Base-by-base conservation (phyloP, 805 yeast genomes). In the Wickerhamiella bombiphila region DNA sequence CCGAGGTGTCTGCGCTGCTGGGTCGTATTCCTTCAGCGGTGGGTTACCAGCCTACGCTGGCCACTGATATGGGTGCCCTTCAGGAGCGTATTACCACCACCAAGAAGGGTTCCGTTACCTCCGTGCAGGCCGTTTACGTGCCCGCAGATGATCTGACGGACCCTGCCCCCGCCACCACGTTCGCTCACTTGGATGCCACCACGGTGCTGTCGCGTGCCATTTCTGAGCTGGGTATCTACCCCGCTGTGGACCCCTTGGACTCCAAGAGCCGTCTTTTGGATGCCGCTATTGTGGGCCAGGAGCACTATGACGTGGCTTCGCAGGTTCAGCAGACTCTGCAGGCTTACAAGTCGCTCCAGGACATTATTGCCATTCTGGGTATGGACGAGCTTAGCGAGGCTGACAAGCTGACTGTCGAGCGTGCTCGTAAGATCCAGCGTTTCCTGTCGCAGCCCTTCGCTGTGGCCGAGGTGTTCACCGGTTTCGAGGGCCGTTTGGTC, bases 1-100 rank as follows among this genome's bases (percentile, higher is more conserved):
- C 98, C 54, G 98, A 88, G 74, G 98, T 91, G 65, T 88, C 97
- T 65, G 98, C 98, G 56, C 74, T 88, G 71, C 74, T 88, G 65
- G 98, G 98, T 72, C 95, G 98, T 82, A 88, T 88, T 66, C 98
- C 98, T 68, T 91, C 98, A 55, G 98, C 98, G 58, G 98, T 91
- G 83, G 98, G 98, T 82, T 88, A 88, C 72, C 98, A 88, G 74
- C 98, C 98, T 69, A 88, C 98, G 58, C 76, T 88, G 72, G 95
- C 98, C 73, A 91, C 98, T 61, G 98, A 91, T 85, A 91, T 91
- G 98, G 98, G 98, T 83, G 76, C 83, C 65, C 76, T 91, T 65
- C 98, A 91, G 76, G 98, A 91, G 76, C 88, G 98, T 76, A 91
- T 91, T 71, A 91, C 98, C 71, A 88, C 98, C 71, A 91, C 98